phyloP scores from a whole-genome alignment of 306 rosid species.

The Gleditsia sinensis region DNA sequence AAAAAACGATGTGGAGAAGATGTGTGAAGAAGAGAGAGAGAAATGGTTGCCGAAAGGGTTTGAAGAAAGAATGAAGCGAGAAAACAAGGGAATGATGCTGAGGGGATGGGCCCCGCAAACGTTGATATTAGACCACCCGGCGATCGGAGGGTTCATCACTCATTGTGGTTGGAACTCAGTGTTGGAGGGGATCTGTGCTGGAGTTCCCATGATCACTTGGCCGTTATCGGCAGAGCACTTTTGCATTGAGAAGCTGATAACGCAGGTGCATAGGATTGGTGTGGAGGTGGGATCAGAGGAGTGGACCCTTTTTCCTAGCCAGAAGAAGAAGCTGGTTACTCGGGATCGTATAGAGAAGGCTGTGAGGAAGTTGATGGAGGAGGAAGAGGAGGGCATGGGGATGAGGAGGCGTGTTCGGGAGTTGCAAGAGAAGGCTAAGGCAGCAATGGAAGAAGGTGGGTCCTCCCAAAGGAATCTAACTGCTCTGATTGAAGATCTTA shows the following conservation, averaged over 20 bases:
- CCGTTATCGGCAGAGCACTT: not conserved
- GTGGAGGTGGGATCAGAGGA: constrained; percentile 40
- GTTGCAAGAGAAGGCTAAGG: not conserved
- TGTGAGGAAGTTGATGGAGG: not conserved
- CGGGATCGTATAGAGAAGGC: not conserved
- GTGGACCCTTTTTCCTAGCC: not conserved
- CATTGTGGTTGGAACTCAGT: not conserved
- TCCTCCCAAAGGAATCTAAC: not conserved
- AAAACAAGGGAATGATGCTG: not conserved
- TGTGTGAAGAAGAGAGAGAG: constrained; percentile 14
- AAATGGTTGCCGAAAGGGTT: constrained; percentile 45
- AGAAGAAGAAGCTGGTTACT: not conserved
- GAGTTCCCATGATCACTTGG: not conserved
- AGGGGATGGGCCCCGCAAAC: not conserved
- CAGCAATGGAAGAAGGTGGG: not conserved
- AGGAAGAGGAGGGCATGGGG: not conserved
- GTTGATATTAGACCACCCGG: not conserved
- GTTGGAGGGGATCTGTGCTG: not conserved
- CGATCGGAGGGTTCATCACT: not conserved
- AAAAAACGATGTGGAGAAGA: constrained; percentile 25
- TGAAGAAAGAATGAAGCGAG: constrained; percentile 9
- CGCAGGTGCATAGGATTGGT: constrained; percentile 34
- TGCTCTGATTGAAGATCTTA: not conserved
- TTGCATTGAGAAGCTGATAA: constrained; percentile 32
- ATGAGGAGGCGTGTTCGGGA: not conserved